Evolutionary conservation across 106 monocot species (phyloP).

Genomic region (Dendrobium nobile): DNA sequence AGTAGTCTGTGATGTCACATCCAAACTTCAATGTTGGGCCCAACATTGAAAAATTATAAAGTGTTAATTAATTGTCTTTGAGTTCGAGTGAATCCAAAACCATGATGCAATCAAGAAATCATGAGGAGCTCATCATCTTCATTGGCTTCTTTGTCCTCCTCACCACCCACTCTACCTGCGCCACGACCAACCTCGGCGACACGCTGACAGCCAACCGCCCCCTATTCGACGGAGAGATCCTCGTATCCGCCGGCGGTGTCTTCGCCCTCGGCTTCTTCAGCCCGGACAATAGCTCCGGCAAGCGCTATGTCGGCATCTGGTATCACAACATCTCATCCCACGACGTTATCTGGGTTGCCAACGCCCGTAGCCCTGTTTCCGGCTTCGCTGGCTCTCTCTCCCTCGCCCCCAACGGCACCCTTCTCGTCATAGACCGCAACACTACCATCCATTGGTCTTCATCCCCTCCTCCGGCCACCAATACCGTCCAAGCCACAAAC

Average conservation of each 20-base stretch:
- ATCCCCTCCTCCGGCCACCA: neutral
- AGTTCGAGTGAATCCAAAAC: no score
- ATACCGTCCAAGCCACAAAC: neutral
- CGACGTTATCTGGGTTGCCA: constrained; percentile 6
- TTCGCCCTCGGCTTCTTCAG: constrained; percentile 47
- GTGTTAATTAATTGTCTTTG: no score
- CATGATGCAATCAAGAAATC: no score
- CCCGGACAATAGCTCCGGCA: neutral
- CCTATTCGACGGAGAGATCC: constrained; percentile 8
- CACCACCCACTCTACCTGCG: neutral
- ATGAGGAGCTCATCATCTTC: no score
- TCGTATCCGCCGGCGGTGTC: constrained; percentile 21
- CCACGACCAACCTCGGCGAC: neutral
- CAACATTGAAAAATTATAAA: no score
- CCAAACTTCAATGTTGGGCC: no score
- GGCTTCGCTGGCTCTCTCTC: neutral
- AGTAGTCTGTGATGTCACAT: no score
- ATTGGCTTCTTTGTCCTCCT: neutral
- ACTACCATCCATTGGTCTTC: neutral
- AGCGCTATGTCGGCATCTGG: constrained; percentile 2
- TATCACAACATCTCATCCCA: neutral
- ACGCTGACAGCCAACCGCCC: neutral
- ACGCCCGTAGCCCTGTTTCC: neutral
- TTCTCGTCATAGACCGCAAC: neutral
- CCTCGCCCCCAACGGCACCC: neutral